Base-by-base conservation (phyloP, 2,329 filamentous ascomycete genomes). In the Domatiomyces catenatus region DNA sequence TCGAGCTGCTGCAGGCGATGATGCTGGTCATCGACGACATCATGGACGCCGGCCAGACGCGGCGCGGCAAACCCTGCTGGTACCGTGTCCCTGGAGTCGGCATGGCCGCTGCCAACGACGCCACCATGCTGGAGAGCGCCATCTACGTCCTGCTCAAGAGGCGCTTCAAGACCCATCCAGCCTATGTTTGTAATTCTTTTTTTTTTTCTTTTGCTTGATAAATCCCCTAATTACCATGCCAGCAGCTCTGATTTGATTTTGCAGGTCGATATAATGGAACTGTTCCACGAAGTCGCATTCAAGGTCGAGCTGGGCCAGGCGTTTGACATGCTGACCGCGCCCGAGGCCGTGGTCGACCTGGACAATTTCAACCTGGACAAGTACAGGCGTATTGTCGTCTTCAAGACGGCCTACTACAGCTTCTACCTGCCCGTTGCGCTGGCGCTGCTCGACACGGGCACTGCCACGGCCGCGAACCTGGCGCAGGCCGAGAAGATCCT, bases 321-420 rank as follows among this genome's bases (percentile, higher is more conserved):
- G 50, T 93, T 88, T 68, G 92, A 98, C 68, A 75, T 98, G 57
- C 80, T 96, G 66, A 98, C 92, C 46, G 92, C 92, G 36, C 92
- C 92, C 44, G 92, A 98, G 72, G 89, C 94, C 67, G 75, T 82
- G 55, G 85, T 96, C 63, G 81, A 96, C 71, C 81, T 98, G 57
- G 75, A 86, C 76, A 94, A 94, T 75, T 98, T 98, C 76, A 88
- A 81, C 67, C 75, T 95, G 69, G 78, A 89, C 55, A 98, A 94
- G 76, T 94, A 94, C 75, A 81, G 76, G 62, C 96, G 96, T 76
- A 98, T 98, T 64, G 92, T 98, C 72, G 86, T 94, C 70, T 96
- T 94, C 81, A 98, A 98, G 81, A 98, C 92, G 19, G 89, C 92
- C 48, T 98, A 93, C 75, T 98, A 98, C 76, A 93, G 85, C 64